phyloP scores from a whole-genome alignment of 2,329 filamentous ascomycete species.

The Xylariaceae sp. region DNA sequence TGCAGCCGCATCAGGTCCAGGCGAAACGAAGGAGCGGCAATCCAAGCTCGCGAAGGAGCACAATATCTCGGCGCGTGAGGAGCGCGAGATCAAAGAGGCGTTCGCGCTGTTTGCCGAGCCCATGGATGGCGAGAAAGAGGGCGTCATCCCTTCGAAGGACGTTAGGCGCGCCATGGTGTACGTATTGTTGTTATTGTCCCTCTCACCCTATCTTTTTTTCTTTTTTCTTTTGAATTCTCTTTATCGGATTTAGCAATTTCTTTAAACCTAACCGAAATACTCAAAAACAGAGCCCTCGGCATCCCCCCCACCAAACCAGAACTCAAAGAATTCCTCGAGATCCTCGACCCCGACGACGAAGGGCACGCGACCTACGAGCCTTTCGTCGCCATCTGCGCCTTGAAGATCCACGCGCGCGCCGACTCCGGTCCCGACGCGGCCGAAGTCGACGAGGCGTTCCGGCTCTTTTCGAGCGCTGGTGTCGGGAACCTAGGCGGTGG shows the following conservation, averaged over 20 bases:
- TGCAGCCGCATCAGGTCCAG: constrained; percentile 26
- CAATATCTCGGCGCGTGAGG: constrained; percentile 77
- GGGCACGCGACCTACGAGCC: constrained; percentile 75
- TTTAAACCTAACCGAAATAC: neutral
- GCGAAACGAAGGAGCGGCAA: constrained; percentile 49
- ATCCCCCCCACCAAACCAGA: constrained; percentile 65
- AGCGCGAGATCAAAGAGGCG: constrained; percentile 86
- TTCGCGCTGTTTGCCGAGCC: constrained; percentile 77
- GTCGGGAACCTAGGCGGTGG: constrained; percentile 8
- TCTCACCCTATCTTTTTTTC: neutral
- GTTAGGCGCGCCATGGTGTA: constrained; percentile 72
- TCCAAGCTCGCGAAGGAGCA: constrained; percentile 93
- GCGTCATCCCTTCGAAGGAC: constrained; percentile 63
- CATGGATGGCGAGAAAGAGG: constrained; percentile 67
- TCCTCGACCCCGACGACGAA: constrained; percentile 77
- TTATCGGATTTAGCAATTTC: neutral
- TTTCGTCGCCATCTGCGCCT: constrained; percentile 83
- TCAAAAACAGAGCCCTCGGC: constrained; percentile 69
- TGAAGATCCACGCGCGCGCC: constrained; percentile 68
- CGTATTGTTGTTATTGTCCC: constrained; percentile 24
- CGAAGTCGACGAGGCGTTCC: constrained; percentile 79
- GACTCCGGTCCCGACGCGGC: constrained; percentile 51
- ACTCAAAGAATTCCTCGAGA: constrained; percentile 69
- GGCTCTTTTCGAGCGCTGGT: constrained; percentile 65
- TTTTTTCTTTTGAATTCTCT: constrained; percentile 3